A percentile compares a stretch with the other conserved stretches of the same genome.
Evolutionary conservation across 2,329 filamentous ascomycete species (phyloP).

Genomic region (Pseudogymnoascus sp.): DNA sequence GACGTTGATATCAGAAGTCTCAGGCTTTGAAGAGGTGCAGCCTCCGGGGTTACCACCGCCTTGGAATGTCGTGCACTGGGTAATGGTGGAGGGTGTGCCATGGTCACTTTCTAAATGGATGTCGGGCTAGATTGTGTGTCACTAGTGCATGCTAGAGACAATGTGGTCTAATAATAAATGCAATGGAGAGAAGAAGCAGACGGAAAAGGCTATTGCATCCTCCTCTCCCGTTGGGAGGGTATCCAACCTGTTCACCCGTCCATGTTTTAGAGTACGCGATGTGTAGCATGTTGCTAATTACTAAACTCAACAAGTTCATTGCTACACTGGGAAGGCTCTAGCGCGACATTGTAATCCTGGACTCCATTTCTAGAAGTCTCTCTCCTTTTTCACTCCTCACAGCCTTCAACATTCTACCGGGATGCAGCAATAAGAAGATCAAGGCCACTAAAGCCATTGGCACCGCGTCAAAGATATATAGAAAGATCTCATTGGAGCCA

Average conservation of each 20-base stretch:
- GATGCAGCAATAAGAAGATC: background rate
- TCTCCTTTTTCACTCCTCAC: conserved; percentile 17
- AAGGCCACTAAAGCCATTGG: background rate
- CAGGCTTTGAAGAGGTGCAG: conserved; percentile 31
- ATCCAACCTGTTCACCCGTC: conserved; percentile 36
- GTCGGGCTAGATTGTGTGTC: background rate
- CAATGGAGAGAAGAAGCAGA: background rate
- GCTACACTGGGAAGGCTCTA: conserved; percentile 25
- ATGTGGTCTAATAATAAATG: conserved; percentile 18
- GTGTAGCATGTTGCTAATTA: conserved; percentile 29
- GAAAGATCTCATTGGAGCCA: conserved; percentile 4
- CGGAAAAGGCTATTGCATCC: conserved; percentile 29
- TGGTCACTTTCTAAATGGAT: conserved; percentile 9
- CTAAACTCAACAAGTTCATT: background rate
- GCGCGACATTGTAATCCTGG: conserved; percentile 31
- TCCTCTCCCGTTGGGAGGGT: conserved; percentile 41
- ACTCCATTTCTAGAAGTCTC: conserved; percentile 33
- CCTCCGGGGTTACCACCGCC: conserved; percentile 24
- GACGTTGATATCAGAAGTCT: conserved; percentile 21
- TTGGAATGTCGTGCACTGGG: conserved; percentile 31
- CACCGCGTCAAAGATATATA: conserved; percentile 8
- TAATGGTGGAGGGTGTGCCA: conserved; percentile 26
- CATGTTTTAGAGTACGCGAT: conserved; percentile 41
- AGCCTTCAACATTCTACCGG: background rate
- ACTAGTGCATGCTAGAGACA: conserved; percentile 24